Evolutionary conservation across 257 asterid species (phyloP).

Genomic region (Nicotiana paniculata): DNA sequence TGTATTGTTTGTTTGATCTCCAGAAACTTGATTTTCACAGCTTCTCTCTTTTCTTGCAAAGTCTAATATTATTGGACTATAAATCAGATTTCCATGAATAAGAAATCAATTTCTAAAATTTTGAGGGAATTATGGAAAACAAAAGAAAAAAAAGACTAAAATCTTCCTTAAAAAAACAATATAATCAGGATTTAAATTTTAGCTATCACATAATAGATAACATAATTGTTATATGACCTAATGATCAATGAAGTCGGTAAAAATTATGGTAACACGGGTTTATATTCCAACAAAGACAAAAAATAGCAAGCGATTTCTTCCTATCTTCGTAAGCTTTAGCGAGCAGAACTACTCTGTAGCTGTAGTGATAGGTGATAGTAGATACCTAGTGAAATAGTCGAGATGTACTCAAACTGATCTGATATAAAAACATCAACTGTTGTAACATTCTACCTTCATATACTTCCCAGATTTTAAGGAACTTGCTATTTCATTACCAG

Average conservation of each 20-base stretch:
- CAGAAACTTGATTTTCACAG: conserved; percentile 25
- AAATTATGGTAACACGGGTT: not conserved
- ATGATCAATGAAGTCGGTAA: not conserved
- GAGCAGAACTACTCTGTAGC: not conserved
- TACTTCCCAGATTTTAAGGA: not conserved
- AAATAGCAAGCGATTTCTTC: not conserved
- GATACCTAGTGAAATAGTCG: accelerated
- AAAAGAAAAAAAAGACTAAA: not conserved
- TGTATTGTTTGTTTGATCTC: conserved; percentile 30
- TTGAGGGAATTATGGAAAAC: not conserved
- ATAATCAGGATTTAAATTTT: not conserved
- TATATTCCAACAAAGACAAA: not conserved
- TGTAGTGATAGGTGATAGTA: accelerated
- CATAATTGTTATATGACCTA: not conserved
- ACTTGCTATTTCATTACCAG: not conserved
- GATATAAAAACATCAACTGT: not conserved
- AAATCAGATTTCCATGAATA: not conserved
- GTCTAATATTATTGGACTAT: conserved; percentile 7
- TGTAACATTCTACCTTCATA: not conserved
- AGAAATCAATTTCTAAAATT: not conserved
- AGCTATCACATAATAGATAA: too few species aligned
- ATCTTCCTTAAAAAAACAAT: not conserved
- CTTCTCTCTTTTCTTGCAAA: conserved; percentile 28
- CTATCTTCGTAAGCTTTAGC: not conserved
- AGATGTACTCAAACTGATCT: too few species aligned